These are phyloP conservation scores for Diaporthe humulicola DNA, from an alignment of 2,329 filamentous ascomycete genomes.

Conservation along the genomic window DNA sequence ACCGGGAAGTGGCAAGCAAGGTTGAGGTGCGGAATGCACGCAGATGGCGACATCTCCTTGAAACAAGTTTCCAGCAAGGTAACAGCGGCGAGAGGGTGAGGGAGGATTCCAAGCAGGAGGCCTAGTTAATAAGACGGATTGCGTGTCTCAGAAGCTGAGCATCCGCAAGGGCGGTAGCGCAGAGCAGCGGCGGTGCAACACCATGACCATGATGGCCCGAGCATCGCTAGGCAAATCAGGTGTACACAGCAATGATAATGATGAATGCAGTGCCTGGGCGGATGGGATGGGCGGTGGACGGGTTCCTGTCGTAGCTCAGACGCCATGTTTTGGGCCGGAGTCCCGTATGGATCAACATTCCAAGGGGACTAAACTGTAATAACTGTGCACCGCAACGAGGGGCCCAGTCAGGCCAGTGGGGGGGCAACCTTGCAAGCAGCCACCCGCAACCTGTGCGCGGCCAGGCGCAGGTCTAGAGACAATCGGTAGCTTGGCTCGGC, in stretches of 20 bases:
- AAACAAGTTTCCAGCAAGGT: constrained; percentile 27
- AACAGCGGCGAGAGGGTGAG: constrained; percentile 17
- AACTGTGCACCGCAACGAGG: constrained; percentile 9
- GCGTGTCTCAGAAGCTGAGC: constrained; percentile 28
- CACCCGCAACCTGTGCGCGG: constrained; percentile 27
- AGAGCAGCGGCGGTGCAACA: constrained; percentile 27
- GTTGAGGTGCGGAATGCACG: constrained; percentile 25
- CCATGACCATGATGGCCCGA: constrained; percentile 28
- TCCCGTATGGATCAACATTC: constrained; percentile 29
- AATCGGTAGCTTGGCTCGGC: constrained; percentile 9
- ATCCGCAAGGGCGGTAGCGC: constrained; percentile 22
- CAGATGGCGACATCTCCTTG: constrained; percentile 31
- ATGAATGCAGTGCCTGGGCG: neutral
- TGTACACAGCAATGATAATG: no score
- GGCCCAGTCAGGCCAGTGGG: no score
- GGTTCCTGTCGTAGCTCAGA: constrained; percentile 33
- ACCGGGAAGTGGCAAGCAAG: constrained; percentile 15
- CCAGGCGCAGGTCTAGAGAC: constrained; percentile 7
- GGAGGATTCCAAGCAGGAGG: neutral
- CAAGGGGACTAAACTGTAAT: constrained; percentile 17
- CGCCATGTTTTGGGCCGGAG: constrained; percentile 28
- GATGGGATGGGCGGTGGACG: neutral
- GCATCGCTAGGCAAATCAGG: constrained; percentile 2
- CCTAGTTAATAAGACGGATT: constrained; percentile 16
- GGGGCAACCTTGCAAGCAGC: constrained; percentile 10